Percentiles rank a stretch among this genome's conserved stretches.
Evolutionary conservation across 139 green algal genomes (phyloP).

Genomic region (Yamagishiella unicocca): DNA sequence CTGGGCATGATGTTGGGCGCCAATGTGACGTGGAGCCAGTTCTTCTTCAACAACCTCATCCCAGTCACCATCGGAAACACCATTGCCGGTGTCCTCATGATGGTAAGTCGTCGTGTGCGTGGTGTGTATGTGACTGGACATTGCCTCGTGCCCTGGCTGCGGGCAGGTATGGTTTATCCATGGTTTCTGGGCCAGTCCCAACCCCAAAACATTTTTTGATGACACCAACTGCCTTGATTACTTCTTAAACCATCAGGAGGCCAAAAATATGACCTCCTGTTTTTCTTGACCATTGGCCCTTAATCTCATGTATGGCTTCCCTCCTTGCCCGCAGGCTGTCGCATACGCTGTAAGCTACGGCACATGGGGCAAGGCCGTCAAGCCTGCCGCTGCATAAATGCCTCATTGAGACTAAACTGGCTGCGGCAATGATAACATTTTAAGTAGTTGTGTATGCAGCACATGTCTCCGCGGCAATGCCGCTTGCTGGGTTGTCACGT

Average conservation of each 20-base stretch:
- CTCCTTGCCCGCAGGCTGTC: conserved; percentile 5
- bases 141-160: too few species aligned
- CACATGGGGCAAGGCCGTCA: conserved; percentile 23
- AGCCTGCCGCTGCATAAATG: conserved; percentile 2
- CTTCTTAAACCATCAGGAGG: background rate
- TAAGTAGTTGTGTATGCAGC: too few species aligned
- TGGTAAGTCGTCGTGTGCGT: conserved; percentile 4
- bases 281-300: background rate
- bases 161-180: background rate
- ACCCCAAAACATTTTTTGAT: background rate
- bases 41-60: conserved; percentile 88
- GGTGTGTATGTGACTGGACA: background rate
- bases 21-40: conserved; percentile 76
- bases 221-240: background rate
- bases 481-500: too few species aligned
- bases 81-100: conserved; percentile 47
- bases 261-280: background rate
- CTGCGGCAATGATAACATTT: too few species aligned
- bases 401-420: too few species aligned
- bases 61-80: conserved; percentile 87
- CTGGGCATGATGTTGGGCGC: conserved; percentile 59
- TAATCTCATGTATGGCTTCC: background rate
- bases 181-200: background rate
- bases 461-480: too few species aligned
- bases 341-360: conserved; percentile 42